Base-by-base conservation (phyloP, 1,284 basidiomycete species). In the Omphalotus olearius region DNA sequence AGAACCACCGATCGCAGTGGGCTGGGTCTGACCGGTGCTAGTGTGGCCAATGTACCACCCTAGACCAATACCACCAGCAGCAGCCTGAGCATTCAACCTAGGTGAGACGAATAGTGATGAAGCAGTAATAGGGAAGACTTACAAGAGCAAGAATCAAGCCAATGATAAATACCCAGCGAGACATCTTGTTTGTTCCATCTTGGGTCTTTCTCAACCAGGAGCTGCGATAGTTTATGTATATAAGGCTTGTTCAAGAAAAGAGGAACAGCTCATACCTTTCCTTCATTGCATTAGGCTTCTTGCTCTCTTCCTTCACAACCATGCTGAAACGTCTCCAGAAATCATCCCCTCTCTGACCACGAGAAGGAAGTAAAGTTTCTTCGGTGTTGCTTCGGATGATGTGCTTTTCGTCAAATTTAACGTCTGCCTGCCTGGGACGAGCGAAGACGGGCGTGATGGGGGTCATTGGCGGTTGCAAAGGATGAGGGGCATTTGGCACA, bases 271-370 rank as follows among this genome's bases (percentile, higher is more conserved):
- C 66, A 5, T 55, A 80, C 82, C 80, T 85, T 51, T 76, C 70
- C 60, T 79, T 82, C 61, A 75, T 64, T 2, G 64, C 61, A 5
- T 57, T 51, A 14, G 65, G 67, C 54, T 73, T 75, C 48, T 61
- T 62, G 56, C 69, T 69, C 57, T 87, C 82, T 55, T 84, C 80
- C 63, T 82, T 86, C 6, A 80, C 87, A 56, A 91, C 80, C 74
- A 91, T 89, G 56, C 85, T 88, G 67, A 91, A 91, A 42, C 89
- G 73, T 52, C 86, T 74, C 88, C 88, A 91, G 68, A 91, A 91
- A 60, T 90, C 84, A 60, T 91, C 88, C 1, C 87, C 86, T 51
- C 75, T 80, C 59, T 85, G 79, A 2, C 85, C 85, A 28, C 82
- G 73, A 43, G 72, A 74, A 2, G 84, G 82, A 16, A 89, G 65